Base-by-base conservation (phyloP, 1,284 basidiomycete species). In the Chondrostereum purpureum region DNA sequence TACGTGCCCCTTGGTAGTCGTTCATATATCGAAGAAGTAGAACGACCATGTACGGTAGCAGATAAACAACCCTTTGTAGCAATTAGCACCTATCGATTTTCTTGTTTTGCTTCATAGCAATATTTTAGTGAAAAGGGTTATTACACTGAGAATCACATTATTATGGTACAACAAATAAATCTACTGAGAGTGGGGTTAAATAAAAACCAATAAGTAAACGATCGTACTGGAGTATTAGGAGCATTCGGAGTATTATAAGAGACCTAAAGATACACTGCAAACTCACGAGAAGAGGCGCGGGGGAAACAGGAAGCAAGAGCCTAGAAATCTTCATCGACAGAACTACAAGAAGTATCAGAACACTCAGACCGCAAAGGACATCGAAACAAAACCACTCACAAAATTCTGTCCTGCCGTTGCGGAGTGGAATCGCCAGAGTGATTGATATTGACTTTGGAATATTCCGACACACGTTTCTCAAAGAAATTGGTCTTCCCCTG, bases 391-490 rank as follows among this genome's bases (percentile, higher is more conserved):
- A 11, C 27, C n/a, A 33, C 27, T 33, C 27, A 33, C 27, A 33
- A 33, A 33, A n/a, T n/a, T n/a, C n/a, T n/a, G 27, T 33, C 27
- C 27, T 33, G 27, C 11, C n/a, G 27, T 10, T 11, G n/a, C 11
- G 10, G 11, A 11, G 27, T 10, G 27, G 11, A 11, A n/a, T 38
- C 36, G 17, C 17, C 16, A 10, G 12, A n/a, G 16, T 64, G 61
- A 43, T 66, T 63, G 46, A 69, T 62, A 38, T 62, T 59, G 5
- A 68, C 66, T 45, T 63, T 68, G 5, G 65, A 61, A 64, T 96
- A 95, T 46, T 94, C 92, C 1, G 90, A 87, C 1, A 91, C 88
- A 19, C 86, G 78, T 65, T 83, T 82, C 66, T 83, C 80, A 55
- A 83, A 83, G 63, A 83, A 83, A 64, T 83, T 83, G 17, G 80